phyloP scores from a whole-genome alignment of 169 alveolate species.

The Plasmodium knowlesi region DNA sequence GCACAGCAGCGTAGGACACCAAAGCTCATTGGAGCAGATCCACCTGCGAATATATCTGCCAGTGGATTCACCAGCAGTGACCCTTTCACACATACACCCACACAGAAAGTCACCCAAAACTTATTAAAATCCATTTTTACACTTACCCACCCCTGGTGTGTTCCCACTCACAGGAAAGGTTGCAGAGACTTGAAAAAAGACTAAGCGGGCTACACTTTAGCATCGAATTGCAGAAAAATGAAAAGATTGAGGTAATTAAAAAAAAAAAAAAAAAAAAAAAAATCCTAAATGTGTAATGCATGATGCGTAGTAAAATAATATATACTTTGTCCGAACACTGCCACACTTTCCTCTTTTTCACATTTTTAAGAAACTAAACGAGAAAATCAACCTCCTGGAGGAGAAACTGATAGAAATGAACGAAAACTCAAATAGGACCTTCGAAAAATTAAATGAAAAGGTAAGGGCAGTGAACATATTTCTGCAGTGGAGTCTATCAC shows the following conservation, averaged over 20 bases:
- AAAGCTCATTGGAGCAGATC: neutral
- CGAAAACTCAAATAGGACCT: slow-evolving; percentile 64
- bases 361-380: slow-evolving; percentile 31
- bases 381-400: slow-evolving; percentile 36
- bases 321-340: neutral
- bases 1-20: slow-evolving; percentile 41
- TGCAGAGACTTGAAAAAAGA: slow-evolving; percentile 68
- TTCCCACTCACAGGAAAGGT: slow-evolving; percentile 24
- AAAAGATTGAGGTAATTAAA: slow-evolving; percentile 66
- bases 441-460: slow-evolving; percentile 71
- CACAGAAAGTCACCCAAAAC: neutral
- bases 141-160: neutral
- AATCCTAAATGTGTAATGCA: neutral
- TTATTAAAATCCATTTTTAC: neutral
- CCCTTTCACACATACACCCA: neutral
- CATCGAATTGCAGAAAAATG: slow-evolving; percentile 72
- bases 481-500: neutral
- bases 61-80: neutral
- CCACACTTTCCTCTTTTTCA: neutral
- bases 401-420: slow-evolving; percentile 67
- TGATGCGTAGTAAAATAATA: neutral
- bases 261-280: neutral
- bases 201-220: slow-evolving; percentile 64
- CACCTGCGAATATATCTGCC: neutral
- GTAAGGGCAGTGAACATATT: neutral